phyloP scores from a whole-genome alignment of 257 asterid species.

The Handroanthus guayacan region DNA sequence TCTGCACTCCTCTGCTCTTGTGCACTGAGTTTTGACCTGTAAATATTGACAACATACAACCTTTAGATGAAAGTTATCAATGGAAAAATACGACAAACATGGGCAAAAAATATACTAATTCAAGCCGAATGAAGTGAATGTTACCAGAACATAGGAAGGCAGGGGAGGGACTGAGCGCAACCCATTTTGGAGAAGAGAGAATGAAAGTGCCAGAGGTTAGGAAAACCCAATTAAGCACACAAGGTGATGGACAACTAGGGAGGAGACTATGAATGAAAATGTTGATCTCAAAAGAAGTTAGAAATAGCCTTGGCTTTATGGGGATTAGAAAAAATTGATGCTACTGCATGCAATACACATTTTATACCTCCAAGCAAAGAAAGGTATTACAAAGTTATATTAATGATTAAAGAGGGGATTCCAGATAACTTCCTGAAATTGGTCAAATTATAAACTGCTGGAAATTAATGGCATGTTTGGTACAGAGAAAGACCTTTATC shows the following conservation, averaged over 20 bases:
- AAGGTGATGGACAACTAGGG: slow-evolving; percentile 63
- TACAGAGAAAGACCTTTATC: too few species aligned
- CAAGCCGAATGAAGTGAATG: slow-evolving; percentile 21
- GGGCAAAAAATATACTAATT: neutral
- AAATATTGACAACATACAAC: slow-evolving; percentile 1
- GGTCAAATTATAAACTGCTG: too few species aligned
- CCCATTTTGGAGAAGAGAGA: slow-evolving; percentile 53
- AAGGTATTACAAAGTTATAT: too few species aligned
- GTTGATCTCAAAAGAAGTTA: slow-evolving; percentile 69
- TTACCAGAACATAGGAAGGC: slow-evolving; percentile 59
- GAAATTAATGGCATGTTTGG: too few species aligned
- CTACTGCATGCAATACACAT: slow-evolving; percentile 22
- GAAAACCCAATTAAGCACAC: slow-evolving; percentile 80
- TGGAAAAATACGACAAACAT: neutral
- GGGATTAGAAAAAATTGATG: slow-evolving; percentile 50
- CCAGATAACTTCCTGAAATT: too few species aligned
- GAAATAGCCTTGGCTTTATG: slow-evolving; percentile 47
- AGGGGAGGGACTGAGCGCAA: slow-evolving; percentile 59
- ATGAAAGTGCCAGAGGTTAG: slow-evolving; percentile 61
- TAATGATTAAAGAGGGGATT: too few species aligned
- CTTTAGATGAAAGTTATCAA: slow-evolving; percentile 36
- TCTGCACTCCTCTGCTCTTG: slow-evolving; percentile 44
- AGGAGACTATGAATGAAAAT: slow-evolving; percentile 68
- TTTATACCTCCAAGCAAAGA: neutral
- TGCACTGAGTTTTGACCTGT: slow-evolving; percentile 53